A percentile compares a stretch with the other conserved stretches of the same genome.
phyloP scores from a whole-genome alignment of 108 stramenopile species.

The Cyclotella distinguenda region DNA sequence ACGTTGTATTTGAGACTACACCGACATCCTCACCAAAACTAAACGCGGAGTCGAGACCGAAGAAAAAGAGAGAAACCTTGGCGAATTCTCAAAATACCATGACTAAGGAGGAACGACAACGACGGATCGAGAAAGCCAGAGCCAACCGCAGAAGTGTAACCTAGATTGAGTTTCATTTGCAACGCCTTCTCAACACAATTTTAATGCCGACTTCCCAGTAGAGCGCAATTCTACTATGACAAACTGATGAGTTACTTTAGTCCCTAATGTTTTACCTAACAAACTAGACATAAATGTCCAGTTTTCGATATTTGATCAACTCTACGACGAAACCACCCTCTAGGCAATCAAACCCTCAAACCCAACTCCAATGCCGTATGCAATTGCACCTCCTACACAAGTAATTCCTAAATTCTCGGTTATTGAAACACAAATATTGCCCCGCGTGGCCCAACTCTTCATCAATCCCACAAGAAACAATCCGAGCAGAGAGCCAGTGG shows the following conservation, averaged over 20 bases:
- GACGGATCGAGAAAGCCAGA: conserved; percentile 12
- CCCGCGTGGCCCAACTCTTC: conserved; percentile 76
- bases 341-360: conserved; percentile 49
- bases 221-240: too few species aligned
- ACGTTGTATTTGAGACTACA: too few species aligned
- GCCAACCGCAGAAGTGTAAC: neutral
- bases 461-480: conserved; percentile 65
- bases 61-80: neutral
- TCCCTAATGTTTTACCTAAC: too few species aligned
- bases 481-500: conserved; percentile 37
- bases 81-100: neutral
- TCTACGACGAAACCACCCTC: neutral
- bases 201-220: too few species aligned
- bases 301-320: too few species aligned
- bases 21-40: too few species aligned
- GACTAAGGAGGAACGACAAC: conserved; percentile 9
- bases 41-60: neutral
- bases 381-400: conserved; percentile 62
- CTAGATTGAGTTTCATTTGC: neutral
- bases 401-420: conserved; percentile 76
- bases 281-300: too few species aligned
- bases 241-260: too few species aligned
- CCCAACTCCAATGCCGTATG: conserved; percentile 60
- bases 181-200: too few species aligned
- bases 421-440: conserved; percentile 53